Base-by-base conservation (phyloP, 2,329 filamentous ascomycete genomes). In the Ascosphaera apis region DNA sequence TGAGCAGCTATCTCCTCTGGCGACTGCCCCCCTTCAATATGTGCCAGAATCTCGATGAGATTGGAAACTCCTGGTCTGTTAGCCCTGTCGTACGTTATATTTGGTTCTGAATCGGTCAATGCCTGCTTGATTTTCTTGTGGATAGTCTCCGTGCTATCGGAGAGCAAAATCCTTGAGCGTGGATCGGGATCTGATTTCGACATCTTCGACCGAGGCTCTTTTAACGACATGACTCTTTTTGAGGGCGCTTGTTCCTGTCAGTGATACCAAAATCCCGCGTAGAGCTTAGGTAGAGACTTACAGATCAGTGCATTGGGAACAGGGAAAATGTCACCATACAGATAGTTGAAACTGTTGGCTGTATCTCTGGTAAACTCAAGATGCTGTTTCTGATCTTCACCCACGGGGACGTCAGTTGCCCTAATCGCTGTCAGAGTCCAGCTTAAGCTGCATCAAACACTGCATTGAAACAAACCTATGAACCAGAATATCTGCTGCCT, bases 371-470 rank as follows among this genome's bases (percentile, higher is more conserved):
- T 73, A 51, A 95, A 91, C 52, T 98, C 88, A 15, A 98, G 69
- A 55, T 98, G 88, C 48, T 98, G 88, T 38, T 64, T 65, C 56
- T 98, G 88, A 53, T 98, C 88, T 45, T 91, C 79, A n/a, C 88
- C 88, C 2, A 98, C 86, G 8, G 88, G 88, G 16, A 98, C 86
- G 56, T 93, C 81, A 1, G 86, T 93, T 41, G 86, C 78, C 45
- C 76, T 77, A 45, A 39, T 12, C 13, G 35, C 4, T 31, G 41
- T 39, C 39, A 33, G 36, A 23, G 40, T 23, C 19, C 33, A 16
- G 12, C 25, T 18, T 11, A n/a, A 11, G 4, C 12, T 19, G 3
- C 13, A 4, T 15, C 50, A 34, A 49, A 44, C 35, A 38, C 23
- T 21, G 28, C 25, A 30, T 27, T 15, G n/a, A 28, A 19, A 40